Conservation (phyloP, 2,329 filamentous ascomycete species). For the Aspergillus sp. region DNA sequence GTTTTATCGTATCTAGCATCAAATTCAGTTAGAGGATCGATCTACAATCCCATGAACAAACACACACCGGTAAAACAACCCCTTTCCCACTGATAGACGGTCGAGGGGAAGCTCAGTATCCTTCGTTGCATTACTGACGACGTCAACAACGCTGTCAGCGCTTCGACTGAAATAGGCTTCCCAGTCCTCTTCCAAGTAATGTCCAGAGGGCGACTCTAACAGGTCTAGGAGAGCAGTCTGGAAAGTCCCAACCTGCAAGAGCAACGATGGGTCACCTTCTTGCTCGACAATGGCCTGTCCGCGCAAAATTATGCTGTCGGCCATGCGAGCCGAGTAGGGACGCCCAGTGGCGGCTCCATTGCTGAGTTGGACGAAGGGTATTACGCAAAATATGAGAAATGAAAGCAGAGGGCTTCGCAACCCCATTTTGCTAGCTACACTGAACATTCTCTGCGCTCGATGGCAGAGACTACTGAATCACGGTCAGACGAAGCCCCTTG, state of each 20-base stretch:
- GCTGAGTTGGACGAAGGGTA: not conserved
- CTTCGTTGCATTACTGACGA: conserved; percentile 19
- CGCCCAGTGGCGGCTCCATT: conserved; percentile 2
- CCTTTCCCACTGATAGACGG: conserved; percentile 20
- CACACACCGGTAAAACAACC: conserved; percentile 18
- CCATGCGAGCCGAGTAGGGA: conserved; percentile 28
- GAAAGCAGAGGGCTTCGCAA: not conserved
- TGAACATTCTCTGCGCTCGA: not conserved
- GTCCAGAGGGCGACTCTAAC: conserved; percentile 9
- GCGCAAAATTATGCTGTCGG: conserved; percentile 27
- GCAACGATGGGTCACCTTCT: conserved; percentile 10
- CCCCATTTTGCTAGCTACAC: not conserved
- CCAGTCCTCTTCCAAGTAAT: conserved; percentile 19
- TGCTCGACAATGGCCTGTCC: conserved; percentile 20
- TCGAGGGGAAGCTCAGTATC: conserved; percentile 23
- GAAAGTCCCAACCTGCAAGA: conserved; percentile 25
- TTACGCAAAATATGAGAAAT: not conserved
- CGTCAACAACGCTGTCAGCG: conserved; percentile 19
- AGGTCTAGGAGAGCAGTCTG: conserved; percentile 23
- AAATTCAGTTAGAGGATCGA: not conserved
- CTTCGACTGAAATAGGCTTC: conserved; percentile 19
- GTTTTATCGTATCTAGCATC: conserved; percentile 15
- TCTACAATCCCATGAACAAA: not conserved
- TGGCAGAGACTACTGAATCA: not conserved
- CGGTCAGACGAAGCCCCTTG: not conserved